These are phyloP conservation scores for Xylariaceae sp. DNA, from an alignment of 2,329 filamentous ascomycete species.

Conservation along the genomic window DNA sequence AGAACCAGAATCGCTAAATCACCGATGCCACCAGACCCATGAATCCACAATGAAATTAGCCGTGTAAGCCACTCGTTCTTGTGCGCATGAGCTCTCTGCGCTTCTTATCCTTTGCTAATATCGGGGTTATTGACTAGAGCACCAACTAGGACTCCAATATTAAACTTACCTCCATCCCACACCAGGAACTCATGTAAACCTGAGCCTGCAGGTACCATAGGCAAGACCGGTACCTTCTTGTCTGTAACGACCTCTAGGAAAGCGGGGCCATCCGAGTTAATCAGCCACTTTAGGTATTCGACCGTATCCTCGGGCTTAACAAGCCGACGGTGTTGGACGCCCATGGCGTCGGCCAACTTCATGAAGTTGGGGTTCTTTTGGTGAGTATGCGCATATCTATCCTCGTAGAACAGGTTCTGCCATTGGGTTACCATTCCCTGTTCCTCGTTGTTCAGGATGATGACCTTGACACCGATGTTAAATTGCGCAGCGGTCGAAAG, in stretches of 20 bases:
- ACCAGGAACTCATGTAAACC: constrained; percentile 92
- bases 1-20: constrained; percentile 20
- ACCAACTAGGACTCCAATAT: constrained; percentile 7
- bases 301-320: constrained; percentile 76
- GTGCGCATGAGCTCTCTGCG: constrained; percentile 68
- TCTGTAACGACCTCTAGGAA: constrained; percentile 91
- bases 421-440: constrained; percentile 99
- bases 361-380: constrained; percentile 96
- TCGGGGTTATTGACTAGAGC: constrained; percentile 38
- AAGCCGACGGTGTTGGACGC: constrained; percentile 73
- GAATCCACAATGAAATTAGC: constrained; percentile 25
- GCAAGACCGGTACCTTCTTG: constrained; percentile 90
- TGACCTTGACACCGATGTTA: constrained; percentile 94
- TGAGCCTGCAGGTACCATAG: constrained; percentile 90
- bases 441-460: constrained; percentile 95
- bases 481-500: constrained; percentile 92
- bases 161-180: constrained; percentile 77
- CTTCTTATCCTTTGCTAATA: constrained; percentile 66
- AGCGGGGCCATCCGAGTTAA: constrained; percentile 87
- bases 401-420: constrained; percentile 97
- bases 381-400: constrained; percentile 89
- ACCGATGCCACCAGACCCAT: constrained; percentile 12
- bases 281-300: constrained; percentile 82
- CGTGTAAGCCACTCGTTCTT: constrained; percentile 58
- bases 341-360: constrained; percentile 91